A percentile compares a stretch with the other conserved stretches of the same genome.
Conservation (phyloP, 495 filamentous ascomycete species). For the Aspergillus biplanus region DNA sequence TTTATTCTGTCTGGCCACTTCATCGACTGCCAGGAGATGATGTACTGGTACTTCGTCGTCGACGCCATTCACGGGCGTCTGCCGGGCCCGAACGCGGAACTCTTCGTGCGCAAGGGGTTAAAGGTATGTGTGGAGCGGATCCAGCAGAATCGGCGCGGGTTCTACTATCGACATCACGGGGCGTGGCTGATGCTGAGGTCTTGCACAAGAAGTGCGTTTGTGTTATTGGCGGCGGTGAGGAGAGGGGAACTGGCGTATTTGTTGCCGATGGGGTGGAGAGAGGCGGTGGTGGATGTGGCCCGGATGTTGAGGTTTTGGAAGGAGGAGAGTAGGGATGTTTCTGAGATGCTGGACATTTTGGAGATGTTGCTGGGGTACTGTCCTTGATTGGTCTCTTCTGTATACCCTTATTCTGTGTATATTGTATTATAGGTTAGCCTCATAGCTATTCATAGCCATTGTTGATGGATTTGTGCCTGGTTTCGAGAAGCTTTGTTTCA, state of each 20-base stretch:
- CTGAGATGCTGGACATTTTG: background rate
- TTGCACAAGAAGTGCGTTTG: constrained; percentile 36
- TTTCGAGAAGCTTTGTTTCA: no score
- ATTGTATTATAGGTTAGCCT: background rate
- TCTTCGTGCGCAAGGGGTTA: constrained; percentile 26
- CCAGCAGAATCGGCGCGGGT: constrained; percentile 36
- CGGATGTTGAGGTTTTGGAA: constrained; percentile 27
- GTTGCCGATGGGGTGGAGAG: constrained; percentile 23
- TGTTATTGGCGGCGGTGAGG: constrained; percentile 27
- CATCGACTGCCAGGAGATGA: constrained; percentile 38
- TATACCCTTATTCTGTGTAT: no score
- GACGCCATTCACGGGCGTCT: constrained; percentile 26
- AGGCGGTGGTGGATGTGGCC: constrained; percentile 18
- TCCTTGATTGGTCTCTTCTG: no score
- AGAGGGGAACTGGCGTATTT: constrained; percentile 13
- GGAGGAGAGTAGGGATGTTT: constrained; percentile 13
- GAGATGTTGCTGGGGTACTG: background rate
- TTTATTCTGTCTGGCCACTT: constrained; percentile 40
- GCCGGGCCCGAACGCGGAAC: background rate
- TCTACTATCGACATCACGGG: constrained; percentile 48
- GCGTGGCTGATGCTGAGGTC: constrained; percentile 46
- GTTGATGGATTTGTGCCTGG: no score
- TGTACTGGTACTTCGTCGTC: constrained; percentile 38
- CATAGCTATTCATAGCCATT: no score
- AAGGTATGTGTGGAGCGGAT: constrained; percentile 37